These are phyloP conservation scores for Vaccinium macrocarpon DNA, from an alignment of 148 eudicot species.

Conservation along the genomic window DNA sequence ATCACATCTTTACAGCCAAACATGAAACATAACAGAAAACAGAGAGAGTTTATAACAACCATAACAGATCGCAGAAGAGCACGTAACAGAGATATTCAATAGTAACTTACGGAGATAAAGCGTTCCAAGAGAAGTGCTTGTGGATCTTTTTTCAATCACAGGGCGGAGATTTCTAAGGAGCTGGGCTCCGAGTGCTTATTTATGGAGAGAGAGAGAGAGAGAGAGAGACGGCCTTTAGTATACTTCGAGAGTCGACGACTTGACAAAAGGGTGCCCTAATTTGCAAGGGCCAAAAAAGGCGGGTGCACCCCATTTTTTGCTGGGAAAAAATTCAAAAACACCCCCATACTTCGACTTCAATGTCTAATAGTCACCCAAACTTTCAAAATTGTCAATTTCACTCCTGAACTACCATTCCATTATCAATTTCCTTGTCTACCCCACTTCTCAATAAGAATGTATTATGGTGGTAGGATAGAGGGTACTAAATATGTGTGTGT, in stretches of 20 bases:
- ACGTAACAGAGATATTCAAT: neutral
- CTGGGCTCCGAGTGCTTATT: neutral
- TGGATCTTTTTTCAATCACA: neutral
- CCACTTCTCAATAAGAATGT: neutral
- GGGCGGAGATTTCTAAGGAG: neutral
- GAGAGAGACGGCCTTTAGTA: neutral
- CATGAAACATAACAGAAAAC: neutral
- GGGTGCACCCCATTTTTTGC: no score
- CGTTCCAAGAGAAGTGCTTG: neutral
- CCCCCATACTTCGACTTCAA: no score
- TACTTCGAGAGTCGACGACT: neutral
- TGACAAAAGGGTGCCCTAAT: slow-evolving; percentile 3
- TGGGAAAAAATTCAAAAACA: no score
- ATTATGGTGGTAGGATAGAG: neutral
- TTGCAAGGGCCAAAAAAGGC: neutral
- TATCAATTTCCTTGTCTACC: no score
- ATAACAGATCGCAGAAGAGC: neutral
- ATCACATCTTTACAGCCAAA: neutral
- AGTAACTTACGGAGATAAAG: neutral
- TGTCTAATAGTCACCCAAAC: no score
- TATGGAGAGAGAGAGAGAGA: neutral
- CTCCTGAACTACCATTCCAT: no score
- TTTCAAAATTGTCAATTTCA: no score
- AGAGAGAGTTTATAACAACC: neutral
- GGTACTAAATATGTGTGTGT: no score